A percentile compares a stretch with the other conserved stretches of the same genome.
Evolutionary conservation across 495 filamentous ascomycete species (phyloP).

Genomic region (Xylaria venustula): DNA sequence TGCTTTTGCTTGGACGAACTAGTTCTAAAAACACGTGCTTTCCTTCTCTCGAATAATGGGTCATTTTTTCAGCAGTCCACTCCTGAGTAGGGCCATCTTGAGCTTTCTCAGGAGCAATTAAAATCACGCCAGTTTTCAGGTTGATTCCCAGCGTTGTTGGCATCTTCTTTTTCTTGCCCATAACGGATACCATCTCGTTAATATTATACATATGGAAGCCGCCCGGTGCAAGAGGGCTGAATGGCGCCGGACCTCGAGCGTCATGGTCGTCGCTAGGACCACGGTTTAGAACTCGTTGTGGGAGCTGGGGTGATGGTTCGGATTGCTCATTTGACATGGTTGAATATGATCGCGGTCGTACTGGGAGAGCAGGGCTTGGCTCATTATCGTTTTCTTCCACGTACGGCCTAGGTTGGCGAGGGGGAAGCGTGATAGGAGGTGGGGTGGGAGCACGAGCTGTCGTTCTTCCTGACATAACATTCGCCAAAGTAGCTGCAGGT

Average conservation of each 20-base stretch:
- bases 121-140: constrained; percentile 77
- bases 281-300: constrained; percentile 22
- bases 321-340: constrained; percentile 52
- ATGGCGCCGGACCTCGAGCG: neutral
- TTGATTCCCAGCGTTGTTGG: constrained; percentile 92
- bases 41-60: constrained; percentile 92
- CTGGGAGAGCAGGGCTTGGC: constrained; percentile 66
- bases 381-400: constrained; percentile 61
- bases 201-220: constrained; percentile 94
- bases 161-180: constrained; percentile 97
- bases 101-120: constrained; percentile 83
- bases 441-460: constrained; percentile 22
- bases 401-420: constrained; percentile 52
- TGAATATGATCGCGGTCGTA: constrained; percentile 63
- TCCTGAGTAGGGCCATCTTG: constrained; percentile 79
- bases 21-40: constrained; percentile 98
- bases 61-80: constrained; percentile 91
- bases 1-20: constrained; percentile 82
- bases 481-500: constrained; percentile 36
- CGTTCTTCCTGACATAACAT: constrained; percentile 32
- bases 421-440: constrained; percentile 28
- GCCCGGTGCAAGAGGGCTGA: constrained; percentile 53
- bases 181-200: constrained; percentile 90
- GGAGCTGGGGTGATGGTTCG: constrained; percentile 33
- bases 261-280: constrained; percentile 25